Evolutionary conservation across 2,329 filamentous ascomycete species (phyloP), one percentile per base, ranked within the genome.

Genomic region (Fusarium annulatum): DNA sequence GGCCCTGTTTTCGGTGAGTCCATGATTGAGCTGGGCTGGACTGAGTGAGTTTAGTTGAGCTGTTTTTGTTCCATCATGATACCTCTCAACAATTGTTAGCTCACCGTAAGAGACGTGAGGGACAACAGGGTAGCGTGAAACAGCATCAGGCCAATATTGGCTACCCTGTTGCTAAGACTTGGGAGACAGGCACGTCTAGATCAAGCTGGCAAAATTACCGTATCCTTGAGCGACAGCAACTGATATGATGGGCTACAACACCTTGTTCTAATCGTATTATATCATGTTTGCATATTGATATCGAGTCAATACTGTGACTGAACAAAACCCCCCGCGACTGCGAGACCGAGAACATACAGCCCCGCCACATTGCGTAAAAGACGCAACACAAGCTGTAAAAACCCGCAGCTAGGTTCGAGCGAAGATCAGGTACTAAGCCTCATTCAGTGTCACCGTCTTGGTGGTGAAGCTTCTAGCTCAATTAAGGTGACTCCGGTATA

Each of bases 331-430:
- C 62, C 73, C 64, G 66, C 49, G 56, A 64, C 39, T 49, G 26
- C 16, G 58, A 57, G 61, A 64, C 61, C 67, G 57, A 75, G 62
- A 71, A 61, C 43, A 19, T 55, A 36, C 19, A 53, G 73, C 73
- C 75, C 75, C 75, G 71, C 74, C 62, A 41, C 55, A 68, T 77
- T 79, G 76, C 77, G 76, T 78, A 79, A 80, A 80, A 80, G 77
- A 72, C 78, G 78, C 78, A 78, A 77, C 64, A 67, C 63, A 64
- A 64, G 66, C 63, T 66, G 59, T 67, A 73, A 76, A 70, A 70
- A 56, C 62, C 71, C 71, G 71, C 71, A 74, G 71, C 61, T 71
- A 64, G 57, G 57, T 43, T 71, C 45, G 67, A 73, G 70, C 62
- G 45, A 73, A 71, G 71, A 73, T 73, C 71, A 73, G 58, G 49